These are phyloP conservation scores for Tritrichomonas foetus DNA, from an alignment of 208 protist species.

Conservation along the genomic window DNA sequence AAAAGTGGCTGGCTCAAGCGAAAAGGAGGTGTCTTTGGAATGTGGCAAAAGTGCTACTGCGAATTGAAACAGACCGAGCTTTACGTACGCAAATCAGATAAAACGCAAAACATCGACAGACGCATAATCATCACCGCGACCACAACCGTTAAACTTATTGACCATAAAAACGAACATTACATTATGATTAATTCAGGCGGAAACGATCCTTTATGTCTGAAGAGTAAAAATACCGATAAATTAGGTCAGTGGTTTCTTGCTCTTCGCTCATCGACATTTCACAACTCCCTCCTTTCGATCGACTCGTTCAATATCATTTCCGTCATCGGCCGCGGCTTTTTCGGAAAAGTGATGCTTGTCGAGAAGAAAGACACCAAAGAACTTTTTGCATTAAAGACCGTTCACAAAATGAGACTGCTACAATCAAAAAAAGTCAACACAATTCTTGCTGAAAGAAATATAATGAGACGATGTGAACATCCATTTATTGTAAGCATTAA, in stretches of 20 bases:
- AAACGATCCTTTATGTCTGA: neutral
- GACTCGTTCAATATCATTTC: neutral
- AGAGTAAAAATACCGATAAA: neutral
- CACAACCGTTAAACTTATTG: neutral
- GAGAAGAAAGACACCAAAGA: conserved; percentile 10
- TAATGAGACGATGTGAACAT: neutral
- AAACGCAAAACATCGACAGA: too few species aligned
- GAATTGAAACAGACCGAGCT: neutral
- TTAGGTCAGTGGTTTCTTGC: neutral
- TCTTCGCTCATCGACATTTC: neutral
- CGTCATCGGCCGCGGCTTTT: neutral
- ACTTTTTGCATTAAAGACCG: neutral
- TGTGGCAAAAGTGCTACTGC: neutral
- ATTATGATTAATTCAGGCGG: neutral
- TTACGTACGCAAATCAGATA: neutral
- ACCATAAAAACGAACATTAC: neutral
- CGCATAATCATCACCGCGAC: neutral
- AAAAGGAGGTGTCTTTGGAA: neutral
- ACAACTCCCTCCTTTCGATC: neutral
- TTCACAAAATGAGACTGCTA: neutral
- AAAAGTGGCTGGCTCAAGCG: neutral
- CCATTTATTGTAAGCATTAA: neutral
- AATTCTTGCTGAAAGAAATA: conserved; percentile 16
- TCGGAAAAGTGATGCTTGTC: neutral
- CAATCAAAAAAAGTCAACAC: neutral